Evolutionary conservation across 2,329 filamentous ascomycete species (phyloP).

Genomic region (Paraconiothyrium brasiliense): DNA sequence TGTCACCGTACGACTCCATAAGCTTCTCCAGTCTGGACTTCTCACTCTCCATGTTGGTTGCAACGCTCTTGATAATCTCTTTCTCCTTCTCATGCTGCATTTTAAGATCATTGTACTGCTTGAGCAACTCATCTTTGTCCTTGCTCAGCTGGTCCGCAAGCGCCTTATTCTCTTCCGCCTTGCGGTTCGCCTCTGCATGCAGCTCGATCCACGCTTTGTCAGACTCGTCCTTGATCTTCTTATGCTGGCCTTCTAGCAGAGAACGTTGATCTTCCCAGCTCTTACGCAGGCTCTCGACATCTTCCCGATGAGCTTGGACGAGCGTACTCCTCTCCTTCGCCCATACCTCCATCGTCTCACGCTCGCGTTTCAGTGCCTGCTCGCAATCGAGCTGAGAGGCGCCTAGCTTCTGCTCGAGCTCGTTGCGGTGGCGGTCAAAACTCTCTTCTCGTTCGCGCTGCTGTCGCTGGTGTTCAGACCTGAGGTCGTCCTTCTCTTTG

Average conservation of each 20-base stretch:
- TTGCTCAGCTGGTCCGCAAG: constrained; percentile 39
- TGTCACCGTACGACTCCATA: constrained; percentile 54
- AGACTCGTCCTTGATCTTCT: constrained; percentile 55
- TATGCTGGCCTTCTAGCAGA: constrained; percentile 47
- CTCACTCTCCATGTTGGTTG: constrained; percentile 52
- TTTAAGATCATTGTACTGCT: constrained; percentile 42
- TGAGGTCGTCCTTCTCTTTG: constrained; percentile 47
- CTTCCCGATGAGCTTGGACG: constrained; percentile 55
- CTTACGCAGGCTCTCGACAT: constrained; percentile 61
- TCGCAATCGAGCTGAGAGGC: constrained; percentile 55
- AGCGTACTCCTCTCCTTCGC: constrained; percentile 53
- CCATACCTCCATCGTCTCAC: constrained; percentile 59
- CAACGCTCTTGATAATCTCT: constrained; percentile 49
- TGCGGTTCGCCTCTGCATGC: constrained; percentile 46
- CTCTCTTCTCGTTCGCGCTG: constrained; percentile 54
- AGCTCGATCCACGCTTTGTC: constrained; percentile 56
- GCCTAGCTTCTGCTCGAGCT: constrained; percentile 54
- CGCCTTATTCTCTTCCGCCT: constrained; percentile 45
- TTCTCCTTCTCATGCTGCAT: constrained; percentile 49
- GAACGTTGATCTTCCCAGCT: constrained; percentile 63
- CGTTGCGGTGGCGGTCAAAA: constrained; percentile 51
- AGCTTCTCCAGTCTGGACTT: constrained; percentile 54
- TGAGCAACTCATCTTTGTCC: constrained; percentile 49
- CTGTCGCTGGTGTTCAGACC: constrained; percentile 43
- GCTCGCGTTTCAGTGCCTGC: constrained; percentile 56